A percentile compares a stretch with the other conserved stretches of the same genome.
These are phyloP conservation scores for Erodium trifolium DNA, from an alignment of 441 rosid genomes.

Conservation along the genomic window DNA sequence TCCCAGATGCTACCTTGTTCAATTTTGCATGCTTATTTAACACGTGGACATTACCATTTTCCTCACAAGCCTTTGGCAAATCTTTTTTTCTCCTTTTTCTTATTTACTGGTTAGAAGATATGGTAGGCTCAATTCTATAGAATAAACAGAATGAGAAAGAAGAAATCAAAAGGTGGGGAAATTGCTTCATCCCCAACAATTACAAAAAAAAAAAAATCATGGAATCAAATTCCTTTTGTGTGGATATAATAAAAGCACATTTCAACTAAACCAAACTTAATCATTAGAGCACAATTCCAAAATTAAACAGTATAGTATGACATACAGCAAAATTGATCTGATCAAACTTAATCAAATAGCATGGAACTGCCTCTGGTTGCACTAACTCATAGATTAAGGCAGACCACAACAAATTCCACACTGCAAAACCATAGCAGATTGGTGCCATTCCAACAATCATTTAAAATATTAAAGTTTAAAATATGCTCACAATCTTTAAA, in stretches of 20 bases:
- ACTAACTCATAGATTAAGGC: too few species aligned
- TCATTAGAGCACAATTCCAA: neutral
- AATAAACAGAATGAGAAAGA: conserved; percentile 24
- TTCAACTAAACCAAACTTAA: neutral
- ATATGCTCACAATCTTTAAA: too few species aligned
- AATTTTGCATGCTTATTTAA: conserved; percentile 50
- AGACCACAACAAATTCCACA: too few species aligned
- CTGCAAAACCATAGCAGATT: too few species aligned
- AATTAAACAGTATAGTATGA: neutral
- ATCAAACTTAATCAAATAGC: neutral
- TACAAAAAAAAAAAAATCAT: neutral
- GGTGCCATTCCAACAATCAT: too few species aligned
- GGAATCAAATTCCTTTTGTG: neutral
- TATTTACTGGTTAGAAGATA: conserved; percentile 49
- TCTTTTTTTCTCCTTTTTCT: conserved; percentile 86
- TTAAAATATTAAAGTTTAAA: too few species aligned
- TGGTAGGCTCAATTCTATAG: conserved; percentile 45
- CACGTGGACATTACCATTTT: conserved; percentile 37
- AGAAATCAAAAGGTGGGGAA: neutral
- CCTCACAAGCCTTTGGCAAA: conserved; percentile 37
- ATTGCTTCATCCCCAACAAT: neutral
- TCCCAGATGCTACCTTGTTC: conserved; percentile 34
- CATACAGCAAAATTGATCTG: neutral
- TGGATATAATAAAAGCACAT: neutral
- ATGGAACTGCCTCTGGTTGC: neutral